Conservation (phyloP, 768 basidiomycete genomes). For the Mycena haematopus region DNA sequence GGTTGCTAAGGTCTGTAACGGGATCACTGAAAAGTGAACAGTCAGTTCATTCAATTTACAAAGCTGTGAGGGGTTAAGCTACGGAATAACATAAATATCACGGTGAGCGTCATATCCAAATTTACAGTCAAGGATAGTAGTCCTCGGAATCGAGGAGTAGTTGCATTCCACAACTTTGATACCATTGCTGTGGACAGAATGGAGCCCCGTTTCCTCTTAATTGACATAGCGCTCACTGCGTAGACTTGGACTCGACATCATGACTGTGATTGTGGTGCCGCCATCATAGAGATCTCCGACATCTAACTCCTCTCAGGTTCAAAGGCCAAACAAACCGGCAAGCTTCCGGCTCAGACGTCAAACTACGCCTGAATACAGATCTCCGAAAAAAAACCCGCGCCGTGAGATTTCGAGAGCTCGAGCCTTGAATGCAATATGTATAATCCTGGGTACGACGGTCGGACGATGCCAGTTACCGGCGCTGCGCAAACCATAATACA, state of each 20-base stretch:
- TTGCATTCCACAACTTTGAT: conserved; percentile 9
- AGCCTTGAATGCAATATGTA: background rate
- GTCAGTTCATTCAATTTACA: no score
- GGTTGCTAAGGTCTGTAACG: no score
- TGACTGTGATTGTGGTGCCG: background rate
- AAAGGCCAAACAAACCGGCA: no score
- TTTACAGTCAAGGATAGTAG: background rate
- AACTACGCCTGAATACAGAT: background rate
- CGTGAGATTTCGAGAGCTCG: no score
- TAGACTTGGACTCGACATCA: background rate
- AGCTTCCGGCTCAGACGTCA: background rate
- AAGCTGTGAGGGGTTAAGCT: no score
- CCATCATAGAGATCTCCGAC: background rate
- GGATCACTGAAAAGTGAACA: no score
- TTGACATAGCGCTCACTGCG: conserved; percentile 6
- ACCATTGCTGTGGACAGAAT: conserved; percentile 6
- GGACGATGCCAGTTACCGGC: background rate
- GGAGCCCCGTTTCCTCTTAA: conserved; percentile 12
- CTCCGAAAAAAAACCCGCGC: conserved; percentile 9
- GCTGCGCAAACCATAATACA: background rate
- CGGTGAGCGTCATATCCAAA: background rate
- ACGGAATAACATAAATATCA: no score
- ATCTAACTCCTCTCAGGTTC: conserved; percentile 1
- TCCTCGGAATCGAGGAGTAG: conserved; percentile 3
- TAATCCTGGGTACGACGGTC: background rate